Evolutionary conservation across 169 alveolate species (phyloP).

Genomic region (Perkinsus olseni): DNA sequence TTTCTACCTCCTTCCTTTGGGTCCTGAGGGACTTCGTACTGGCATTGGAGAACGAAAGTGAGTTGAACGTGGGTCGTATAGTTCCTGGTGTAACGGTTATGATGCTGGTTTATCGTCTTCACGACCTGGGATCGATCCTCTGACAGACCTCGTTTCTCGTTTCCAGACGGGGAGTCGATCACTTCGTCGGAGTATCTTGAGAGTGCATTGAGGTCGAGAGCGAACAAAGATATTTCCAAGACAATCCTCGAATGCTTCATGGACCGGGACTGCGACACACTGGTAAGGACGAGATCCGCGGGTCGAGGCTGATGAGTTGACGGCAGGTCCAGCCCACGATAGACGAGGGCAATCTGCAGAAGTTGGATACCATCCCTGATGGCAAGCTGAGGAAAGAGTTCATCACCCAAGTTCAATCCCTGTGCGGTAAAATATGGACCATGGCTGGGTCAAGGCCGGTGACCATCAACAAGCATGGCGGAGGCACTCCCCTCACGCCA

Average conservation of each 20-base stretch:
- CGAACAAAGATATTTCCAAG: conserved; percentile 35
- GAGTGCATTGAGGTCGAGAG: conserved; percentile 37
- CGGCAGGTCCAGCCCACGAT: conserved; percentile 53
- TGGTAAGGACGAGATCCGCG: conserved; percentile 42
- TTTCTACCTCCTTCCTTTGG: conserved; percentile 62
- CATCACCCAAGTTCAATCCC: not conserved
- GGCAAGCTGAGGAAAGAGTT: conserved; percentile 50
- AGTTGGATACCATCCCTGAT: conserved; percentile 41
- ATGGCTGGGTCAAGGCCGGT: not conserved
- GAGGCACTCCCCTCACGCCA: not conserved
- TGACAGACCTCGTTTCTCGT: not conserved
- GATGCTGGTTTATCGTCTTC: not conserved
- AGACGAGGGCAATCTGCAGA: conserved; percentile 50
- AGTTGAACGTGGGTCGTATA: not conserved
- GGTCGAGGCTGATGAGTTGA: conserved; percentile 1
- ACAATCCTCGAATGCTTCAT: conserved; percentile 29
- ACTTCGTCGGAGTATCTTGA: conserved; percentile 47
- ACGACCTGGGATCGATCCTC: not conserved
- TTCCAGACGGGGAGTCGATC: conserved; percentile 41
- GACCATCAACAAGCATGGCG: not conserved
- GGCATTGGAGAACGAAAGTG: conserved; percentile 37
- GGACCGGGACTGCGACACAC: conserved; percentile 43
- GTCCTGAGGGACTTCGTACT: conserved; percentile 61
- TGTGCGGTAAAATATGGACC: not conserved
- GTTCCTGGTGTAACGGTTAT: not conserved